These are phyloP conservation scores for Apiotrichum domesticum DNA, from an alignment of 1,284 basidiomycete species.

Conservation along the genomic window DNA sequence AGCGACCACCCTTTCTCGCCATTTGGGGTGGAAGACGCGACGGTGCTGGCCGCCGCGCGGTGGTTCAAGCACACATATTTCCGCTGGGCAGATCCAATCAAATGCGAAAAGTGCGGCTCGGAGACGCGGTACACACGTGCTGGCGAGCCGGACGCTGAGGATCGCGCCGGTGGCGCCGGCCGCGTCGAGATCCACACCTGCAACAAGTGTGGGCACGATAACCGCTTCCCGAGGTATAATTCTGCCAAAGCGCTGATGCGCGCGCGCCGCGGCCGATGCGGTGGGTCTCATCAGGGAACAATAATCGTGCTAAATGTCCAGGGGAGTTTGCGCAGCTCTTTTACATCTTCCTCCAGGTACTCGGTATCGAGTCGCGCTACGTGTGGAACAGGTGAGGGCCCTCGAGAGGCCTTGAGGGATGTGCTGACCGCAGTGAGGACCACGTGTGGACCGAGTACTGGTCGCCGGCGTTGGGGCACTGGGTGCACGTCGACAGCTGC, in stretches of 20 bases:
- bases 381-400: constrained; percentile 38
- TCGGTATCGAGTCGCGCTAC: constrained; percentile 47
- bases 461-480: constrained; percentile 36
- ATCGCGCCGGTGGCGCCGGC: constrained; percentile 42
- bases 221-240: constrained; percentile 48
- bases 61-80: constrained; percentile 51
- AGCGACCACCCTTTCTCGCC: constrained; percentile 23
- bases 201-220: constrained; percentile 24
- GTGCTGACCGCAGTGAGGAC: constrained; percentile 43
- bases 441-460: constrained; percentile 52
- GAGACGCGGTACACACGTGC: constrained; percentile 23
- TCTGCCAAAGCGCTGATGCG: constrained; percentile 37
- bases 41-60: constrained; percentile 44
- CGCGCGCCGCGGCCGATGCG: constrained; percentile 48
- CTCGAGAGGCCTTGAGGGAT: too few relatives aligned
- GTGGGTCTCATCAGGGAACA: constrained; percentile 23
- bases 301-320: constrained; percentile 1
- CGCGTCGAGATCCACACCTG: constrained; percentile 43
- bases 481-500: constrained; percentile 50
- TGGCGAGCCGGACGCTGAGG: constrained; percentile 27
- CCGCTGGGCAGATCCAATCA: constrained; percentile 50
- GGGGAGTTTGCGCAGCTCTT: constrained; percentile 51
- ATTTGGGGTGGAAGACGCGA: constrained; percentile 29
- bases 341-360: constrained; percentile 46
- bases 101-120: constrained; percentile 41